Evolutionary conservation across 2,329 filamentous ascomycete species (phyloP).

Genomic region (Hypoxylon sp.): DNA sequence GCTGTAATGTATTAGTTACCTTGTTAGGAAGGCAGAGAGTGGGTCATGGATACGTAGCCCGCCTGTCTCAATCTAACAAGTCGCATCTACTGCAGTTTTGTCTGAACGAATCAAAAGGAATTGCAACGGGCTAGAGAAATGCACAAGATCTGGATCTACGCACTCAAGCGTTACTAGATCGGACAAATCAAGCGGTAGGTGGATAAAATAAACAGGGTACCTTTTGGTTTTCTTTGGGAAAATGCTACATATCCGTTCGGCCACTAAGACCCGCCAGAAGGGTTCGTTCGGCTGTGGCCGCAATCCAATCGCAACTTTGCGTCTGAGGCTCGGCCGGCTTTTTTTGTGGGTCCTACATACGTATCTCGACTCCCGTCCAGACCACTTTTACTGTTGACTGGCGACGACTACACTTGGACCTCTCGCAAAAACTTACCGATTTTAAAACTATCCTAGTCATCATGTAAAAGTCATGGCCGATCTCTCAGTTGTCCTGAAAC

Average conservation of each 20-base stretch:
- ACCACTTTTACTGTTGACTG: background rate
- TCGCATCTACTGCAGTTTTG: background rate
- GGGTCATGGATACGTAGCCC: background rate
- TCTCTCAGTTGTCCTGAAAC: background rate
- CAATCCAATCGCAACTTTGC: slow-evolving; percentile 41
- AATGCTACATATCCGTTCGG: slow-evolving; percentile 14
- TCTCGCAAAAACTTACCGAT: background rate
- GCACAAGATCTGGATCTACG: slow-evolving; percentile 28
- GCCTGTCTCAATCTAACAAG: background rate
- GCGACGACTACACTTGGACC: background rate
- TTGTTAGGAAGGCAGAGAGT: slow-evolving; percentile 22
- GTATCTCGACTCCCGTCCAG: slow-evolving; percentile 7
- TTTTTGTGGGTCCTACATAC: slow-evolving; percentile 19
- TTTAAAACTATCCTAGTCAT: background rate
- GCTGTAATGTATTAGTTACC: slow-evolving; percentile 25
- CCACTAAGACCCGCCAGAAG: slow-evolving; percentile 30
- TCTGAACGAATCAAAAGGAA: slow-evolving; percentile 10
- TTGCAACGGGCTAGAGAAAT: background rate
- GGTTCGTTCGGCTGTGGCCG: slow-evolving; percentile 35
- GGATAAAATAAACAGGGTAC: slow-evolving; percentile 19
- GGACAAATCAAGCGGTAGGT: slow-evolving; percentile 32
- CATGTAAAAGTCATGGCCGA: background rate
- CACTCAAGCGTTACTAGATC: slow-evolving; percentile 12
- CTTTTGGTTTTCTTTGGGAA: slow-evolving; percentile 13
- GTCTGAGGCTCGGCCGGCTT: slow-evolving; percentile 30